Evolutionary conservation across 2,329 filamentous ascomycete species (phyloP), one percentile per base, ranked within the genome.

Genomic region (Thelonectria rubi): DNA sequence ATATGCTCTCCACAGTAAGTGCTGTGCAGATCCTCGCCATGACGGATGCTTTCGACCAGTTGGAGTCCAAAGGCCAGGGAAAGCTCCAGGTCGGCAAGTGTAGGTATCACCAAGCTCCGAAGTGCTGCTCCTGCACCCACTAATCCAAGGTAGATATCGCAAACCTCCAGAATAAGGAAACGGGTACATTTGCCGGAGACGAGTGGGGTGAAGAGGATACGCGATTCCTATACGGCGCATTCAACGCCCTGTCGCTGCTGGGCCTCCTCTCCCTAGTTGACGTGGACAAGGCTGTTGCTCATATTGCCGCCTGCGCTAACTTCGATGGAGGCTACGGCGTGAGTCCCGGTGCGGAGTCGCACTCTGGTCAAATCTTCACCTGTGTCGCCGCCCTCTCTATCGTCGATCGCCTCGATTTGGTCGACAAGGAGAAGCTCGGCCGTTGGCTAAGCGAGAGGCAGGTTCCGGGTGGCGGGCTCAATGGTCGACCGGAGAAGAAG

Each of bases 121-220:
- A 62, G 54, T 65, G 42, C 40, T 66, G 46, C 24, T 50, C 18
- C 43, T 42, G 56, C 52, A 68, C 62, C 65, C 46, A 62, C 65
- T 73, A 60, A 76, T 66, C 17, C 34, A 21, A 42, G 55, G 21
- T 70, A 88, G 93, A 90, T 79, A 93, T 98, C 70, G 90, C 94
- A 64, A 81, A 82, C 65, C 84, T 97, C 53, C 95, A 99, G 74
- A 90, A 97, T 74, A 82, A 80, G 18, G 82, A 90, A 57, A 92
- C 90, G 3, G 95, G 95, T 61, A 95, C 92, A 0, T 98, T 99
- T 77, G 88, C 90, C 56, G 95, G 95, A 51, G 95, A 99, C 73
- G 90, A 97, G 77, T 99, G 94, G 94, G 95, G 95, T 32, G 95
- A 99, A 77, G 90, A 91, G 65, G 95, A 99, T 77, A 98, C 95